These are phyloP conservation scores for Cochlearia excelsa DNA, from an alignment of 345 rosid genomes.

Conservation along the genomic window DNA sequence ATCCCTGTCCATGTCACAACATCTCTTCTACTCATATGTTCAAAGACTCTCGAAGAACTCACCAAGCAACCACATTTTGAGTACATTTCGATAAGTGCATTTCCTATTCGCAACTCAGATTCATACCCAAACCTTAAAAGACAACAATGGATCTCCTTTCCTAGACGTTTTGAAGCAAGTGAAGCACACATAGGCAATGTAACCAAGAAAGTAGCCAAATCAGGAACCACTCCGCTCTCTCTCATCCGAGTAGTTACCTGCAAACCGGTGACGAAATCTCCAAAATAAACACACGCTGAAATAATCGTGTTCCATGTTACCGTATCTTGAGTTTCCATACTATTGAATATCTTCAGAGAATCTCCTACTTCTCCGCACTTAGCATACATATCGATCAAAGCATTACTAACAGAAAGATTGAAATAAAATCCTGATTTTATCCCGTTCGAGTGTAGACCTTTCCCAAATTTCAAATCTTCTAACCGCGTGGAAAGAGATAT, in stretches of 20 bases:
- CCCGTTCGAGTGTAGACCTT: conserved; percentile 47
- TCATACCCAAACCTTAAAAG: conserved; percentile 52
- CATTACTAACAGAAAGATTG: conserved; percentile 48
- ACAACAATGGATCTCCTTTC: conserved; percentile 62
- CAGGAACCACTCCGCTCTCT: conserved; percentile 41
- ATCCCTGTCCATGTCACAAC: conserved; percentile 71
- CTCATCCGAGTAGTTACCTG: conserved; percentile 46
- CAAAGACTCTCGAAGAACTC: conserved; percentile 43
- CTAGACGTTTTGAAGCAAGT: conserved; percentile 55
- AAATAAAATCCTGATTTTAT: conserved; percentile 44
- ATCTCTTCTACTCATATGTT: conserved; percentile 52
- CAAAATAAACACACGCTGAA: conserved; percentile 49
- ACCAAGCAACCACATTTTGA: conserved; percentile 60
- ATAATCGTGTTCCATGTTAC: conserved; percentile 66
- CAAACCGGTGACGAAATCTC: conserved; percentile 49
- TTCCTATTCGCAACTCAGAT: conserved; percentile 44
- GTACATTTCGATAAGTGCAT: conserved; percentile 69
- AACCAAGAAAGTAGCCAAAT: conserved; percentile 47
- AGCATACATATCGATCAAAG: conserved; percentile 60
- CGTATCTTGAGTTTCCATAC: conserved; percentile 45
- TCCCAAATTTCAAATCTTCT: conserved; percentile 41
- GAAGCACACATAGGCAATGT: conserved; percentile 56
- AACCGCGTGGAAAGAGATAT: conserved; percentile 42
- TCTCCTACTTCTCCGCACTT: conserved; percentile 46
- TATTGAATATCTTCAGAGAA: conserved; percentile 44